Conservation (phyloP, 768 basidiomycete genomes). For the Termitomyces eurrhizus region DNA sequence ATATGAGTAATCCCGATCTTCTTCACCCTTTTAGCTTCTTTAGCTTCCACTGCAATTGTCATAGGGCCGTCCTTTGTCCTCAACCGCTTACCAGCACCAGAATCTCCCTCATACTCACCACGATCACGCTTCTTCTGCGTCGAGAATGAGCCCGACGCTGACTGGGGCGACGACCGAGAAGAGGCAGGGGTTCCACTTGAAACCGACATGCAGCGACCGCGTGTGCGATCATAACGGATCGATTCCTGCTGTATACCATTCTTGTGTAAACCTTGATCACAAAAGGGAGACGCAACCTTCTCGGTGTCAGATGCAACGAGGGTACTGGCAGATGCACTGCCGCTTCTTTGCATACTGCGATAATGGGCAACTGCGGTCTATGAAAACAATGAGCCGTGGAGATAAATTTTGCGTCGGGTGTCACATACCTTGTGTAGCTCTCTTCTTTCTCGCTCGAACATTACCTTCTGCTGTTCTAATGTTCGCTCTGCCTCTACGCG, state of each 20-base stretch:
- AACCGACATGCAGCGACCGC: not conserved
- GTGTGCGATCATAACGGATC: not conserved
- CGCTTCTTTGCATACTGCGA: not conserved
- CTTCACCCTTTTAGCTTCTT: constrained; percentile 4
- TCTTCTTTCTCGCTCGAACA: constrained; percentile 14
- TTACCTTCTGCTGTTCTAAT: constrained; percentile 14
- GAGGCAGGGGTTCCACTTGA: not conserved
- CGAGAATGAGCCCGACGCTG: not conserved
- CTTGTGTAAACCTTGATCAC: not conserved
- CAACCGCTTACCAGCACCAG: not conserved
- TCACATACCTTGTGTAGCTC: constrained; percentile 13
- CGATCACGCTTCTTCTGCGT: constrained; percentile 2
- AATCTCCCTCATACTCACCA: not conserved
- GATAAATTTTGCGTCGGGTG: not conserved
- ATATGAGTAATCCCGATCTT: constrained; percentile 29
- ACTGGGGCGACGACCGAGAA: not conserved
- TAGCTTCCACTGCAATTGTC: not conserved
- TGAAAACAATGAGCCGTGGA: not conserved
- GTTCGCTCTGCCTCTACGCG: constrained; percentile 11
- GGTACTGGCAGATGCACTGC: constrained; percentile 7
- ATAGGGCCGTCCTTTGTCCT: not conserved
- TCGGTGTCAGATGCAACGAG: constrained; percentile 5
- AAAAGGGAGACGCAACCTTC: constrained; percentile 1
- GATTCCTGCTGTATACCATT: not conserved
- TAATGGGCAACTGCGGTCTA: constrained; percentile 7